phyloP scores from a whole-genome alignment of 176 grass and related monocot genomes.

The Cenchrus purpureus region DNA sequence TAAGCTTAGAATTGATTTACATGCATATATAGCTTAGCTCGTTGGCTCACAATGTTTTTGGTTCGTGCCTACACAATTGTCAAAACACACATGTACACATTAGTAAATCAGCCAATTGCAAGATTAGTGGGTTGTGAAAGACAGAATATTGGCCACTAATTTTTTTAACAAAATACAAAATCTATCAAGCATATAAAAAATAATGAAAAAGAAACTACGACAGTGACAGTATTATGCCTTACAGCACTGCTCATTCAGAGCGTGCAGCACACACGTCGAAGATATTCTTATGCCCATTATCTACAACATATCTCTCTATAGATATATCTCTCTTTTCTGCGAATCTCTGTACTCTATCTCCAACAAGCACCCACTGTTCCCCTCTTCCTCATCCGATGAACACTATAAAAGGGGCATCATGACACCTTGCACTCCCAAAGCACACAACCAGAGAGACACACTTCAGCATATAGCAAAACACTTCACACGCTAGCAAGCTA shows the following conservation, averaged over 20 bases:
- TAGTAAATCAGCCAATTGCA: too few relatives aligned
- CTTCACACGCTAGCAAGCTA: neutral
- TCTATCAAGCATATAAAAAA: neutral
- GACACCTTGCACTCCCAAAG: neutral
- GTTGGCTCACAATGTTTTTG: too few relatives aligned
- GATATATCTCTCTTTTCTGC: neutral
- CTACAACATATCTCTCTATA: neutral
- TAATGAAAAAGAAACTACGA: neutral
- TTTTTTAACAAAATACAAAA: too few relatives aligned
- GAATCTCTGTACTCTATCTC: conserved; percentile 12
- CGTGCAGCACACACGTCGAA: neutral
- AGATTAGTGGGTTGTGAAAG: too few relatives aligned
- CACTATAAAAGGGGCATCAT: conserved; percentile 35
- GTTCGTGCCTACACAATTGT: too few relatives aligned
- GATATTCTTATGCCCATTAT: neutral
- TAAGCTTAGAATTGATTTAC: too few relatives aligned
- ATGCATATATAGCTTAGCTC: too few relatives aligned
- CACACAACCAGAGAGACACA: conserved; percentile 8
- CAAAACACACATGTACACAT: too few relatives aligned
- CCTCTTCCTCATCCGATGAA: neutral
- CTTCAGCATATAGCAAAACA: neutral
- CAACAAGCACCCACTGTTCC: conserved; percentile 9
- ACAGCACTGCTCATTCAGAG: neutral
- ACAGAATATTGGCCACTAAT: too few relatives aligned
- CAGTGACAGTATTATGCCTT: neutral